Percentiles rank a stretch among this genome's conserved stretches.
Evolutionary conservation across 805 yeast species (phyloP).

Genomic region (Metschnikowia amazonensis): DNA sequence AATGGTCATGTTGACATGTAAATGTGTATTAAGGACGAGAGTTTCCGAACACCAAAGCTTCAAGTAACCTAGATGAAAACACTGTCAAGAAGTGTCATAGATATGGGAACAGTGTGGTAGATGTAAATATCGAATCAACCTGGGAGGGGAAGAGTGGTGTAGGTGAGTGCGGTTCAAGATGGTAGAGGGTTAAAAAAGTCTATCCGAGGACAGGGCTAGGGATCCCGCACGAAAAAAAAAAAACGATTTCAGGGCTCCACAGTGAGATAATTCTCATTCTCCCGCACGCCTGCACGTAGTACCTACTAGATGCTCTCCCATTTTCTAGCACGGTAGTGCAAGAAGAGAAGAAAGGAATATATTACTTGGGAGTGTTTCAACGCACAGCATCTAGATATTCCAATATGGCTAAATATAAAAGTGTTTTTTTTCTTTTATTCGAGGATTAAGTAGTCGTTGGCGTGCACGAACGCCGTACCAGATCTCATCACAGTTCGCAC

Average conservation of each 20-base stretch:
- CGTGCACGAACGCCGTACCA: background rate
- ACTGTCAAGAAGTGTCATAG: background rate
- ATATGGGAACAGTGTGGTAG: background rate
- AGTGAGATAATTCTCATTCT: background rate
- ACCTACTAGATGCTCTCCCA: too few relatives aligned
- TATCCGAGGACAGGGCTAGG: background rate
- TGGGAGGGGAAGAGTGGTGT: background rate
- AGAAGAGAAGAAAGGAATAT: too few relatives aligned
- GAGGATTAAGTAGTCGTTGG: too few relatives aligned
- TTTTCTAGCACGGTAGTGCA: background rate
- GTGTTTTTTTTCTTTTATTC: too few relatives aligned
- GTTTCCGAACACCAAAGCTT: background rate
- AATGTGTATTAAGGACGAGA: background rate
- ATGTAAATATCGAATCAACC: background rate
- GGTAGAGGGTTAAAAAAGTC: background rate
- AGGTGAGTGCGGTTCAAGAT: background rate
- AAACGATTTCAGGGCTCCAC: background rate
- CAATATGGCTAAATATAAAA: too few relatives aligned
- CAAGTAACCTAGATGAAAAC: background rate
- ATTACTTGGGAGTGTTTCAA: too few relatives aligned
- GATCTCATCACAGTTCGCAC: background rate
- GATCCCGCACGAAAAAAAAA: background rate
- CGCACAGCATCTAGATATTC: too few relatives aligned
- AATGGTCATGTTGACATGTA: constrained; percentile 7
- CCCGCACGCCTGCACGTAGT: background rate